Evolutionary conservation across 345 rosid species (phyloP).

Genomic region (Populus alba): DNA sequence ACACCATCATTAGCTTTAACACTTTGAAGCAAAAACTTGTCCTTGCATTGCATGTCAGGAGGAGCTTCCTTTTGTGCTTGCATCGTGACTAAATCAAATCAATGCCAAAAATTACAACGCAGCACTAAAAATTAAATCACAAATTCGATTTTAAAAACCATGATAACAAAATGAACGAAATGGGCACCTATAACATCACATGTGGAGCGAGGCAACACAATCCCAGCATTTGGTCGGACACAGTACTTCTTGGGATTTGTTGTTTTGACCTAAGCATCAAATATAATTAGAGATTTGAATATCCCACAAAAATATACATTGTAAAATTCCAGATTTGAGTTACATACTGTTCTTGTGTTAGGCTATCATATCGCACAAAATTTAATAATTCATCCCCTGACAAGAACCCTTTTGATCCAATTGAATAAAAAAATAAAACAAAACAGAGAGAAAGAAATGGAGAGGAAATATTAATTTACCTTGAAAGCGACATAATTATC

Average conservation of each 20-base stretch:
- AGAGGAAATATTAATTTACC: conserved; percentile 33
- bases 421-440: neutral
- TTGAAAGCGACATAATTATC: conserved; percentile 71
- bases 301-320: conserved; percentile 2
- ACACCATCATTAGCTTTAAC: conserved; percentile 50
- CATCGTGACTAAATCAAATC: conserved; percentile 61
- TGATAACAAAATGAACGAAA: neutral
- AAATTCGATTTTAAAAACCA: neutral
- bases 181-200: conserved; percentile 59
- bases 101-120: neutral
- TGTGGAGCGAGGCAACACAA: conserved; percentile 63
- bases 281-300: neutral
- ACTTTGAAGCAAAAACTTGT: conserved; percentile 79
- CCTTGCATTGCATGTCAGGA: conserved; percentile 74
- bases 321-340: conserved; percentile 6
- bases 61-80: conserved; percentile 84
- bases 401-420: neutral
- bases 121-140: neutral
- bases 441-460: neutral
- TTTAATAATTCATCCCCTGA: neutral
- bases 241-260: conserved; percentile 83
- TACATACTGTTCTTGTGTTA: neutral
- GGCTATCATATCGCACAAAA: neutral
- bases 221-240: conserved; percentile 76
- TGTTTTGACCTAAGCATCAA: conserved; percentile 63